Base-by-base conservation (phyloP, 192 early-diverging fungal species). In the Chytriomyces hyalinus region DNA sequence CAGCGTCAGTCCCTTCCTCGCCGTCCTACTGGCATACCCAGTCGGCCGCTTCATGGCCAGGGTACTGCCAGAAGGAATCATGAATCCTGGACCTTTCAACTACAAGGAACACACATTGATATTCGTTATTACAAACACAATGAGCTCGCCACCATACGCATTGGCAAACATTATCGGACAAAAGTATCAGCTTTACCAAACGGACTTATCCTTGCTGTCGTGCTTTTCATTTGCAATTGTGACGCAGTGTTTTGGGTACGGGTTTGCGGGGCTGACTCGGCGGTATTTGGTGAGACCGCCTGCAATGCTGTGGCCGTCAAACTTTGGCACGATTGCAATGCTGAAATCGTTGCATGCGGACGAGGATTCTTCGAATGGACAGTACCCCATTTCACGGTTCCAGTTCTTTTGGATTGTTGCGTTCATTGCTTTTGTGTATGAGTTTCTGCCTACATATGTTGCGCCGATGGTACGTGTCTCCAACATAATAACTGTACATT, bases 71-170 rank as follows among this genome's bases (percentile, higher is more conserved):
- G 84, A 82, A 15, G 49, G 43, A 10, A 26, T 79, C 36, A 61
- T 87, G 28, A 87, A 90, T 69, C 87, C 88, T 10, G 88, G 89
- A 5, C 82, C 83, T 9, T 97, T 95, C 83, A 89, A 86, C 73
- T 90, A 94, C 76, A 97, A 97, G 80, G 96, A 95, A 72, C 93
- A 95, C 26, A 26, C n/a, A 11, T 15, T 97, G 13, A 92, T 94
- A 43, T 88, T 88, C 10, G 87, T 94, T 64, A 88, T 93, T 80
- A 91, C 92, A 57, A 89, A 88, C 36, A 84, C 92, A n/a, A 90
- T 88, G 3, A 17, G 28, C 87, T 84, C 6, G 84, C 88, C 65
- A 61, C 66, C 75, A 45, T 92, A 92, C 73, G 93, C 73, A 6
- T 60, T 78, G 22, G 67, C 76, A 15, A 83, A 83, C 63, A 78